phyloP scores from a whole-genome alignment of 2,329 filamentous ascomycete genomes.

The Didymella glomerata region DNA sequence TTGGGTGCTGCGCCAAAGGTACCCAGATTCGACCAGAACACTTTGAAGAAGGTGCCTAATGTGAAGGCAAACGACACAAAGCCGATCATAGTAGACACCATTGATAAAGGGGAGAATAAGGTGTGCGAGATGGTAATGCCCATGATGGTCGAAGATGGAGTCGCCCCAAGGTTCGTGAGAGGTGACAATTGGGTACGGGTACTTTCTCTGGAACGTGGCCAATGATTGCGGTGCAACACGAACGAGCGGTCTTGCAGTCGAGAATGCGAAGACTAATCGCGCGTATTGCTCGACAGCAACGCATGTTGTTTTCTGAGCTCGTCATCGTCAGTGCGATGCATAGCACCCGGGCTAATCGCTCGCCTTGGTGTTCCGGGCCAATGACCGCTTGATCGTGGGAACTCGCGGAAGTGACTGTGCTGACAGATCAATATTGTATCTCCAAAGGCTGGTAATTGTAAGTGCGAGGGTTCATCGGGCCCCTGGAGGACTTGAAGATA shows the following conservation, averaged over 20 bases:
- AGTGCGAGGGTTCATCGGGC: background rate
- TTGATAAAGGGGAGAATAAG: conserved; percentile 46
- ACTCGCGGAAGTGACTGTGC: background rate
- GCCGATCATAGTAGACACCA: conserved; percentile 51
- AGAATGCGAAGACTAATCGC: background rate
- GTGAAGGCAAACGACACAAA: conserved; percentile 57
- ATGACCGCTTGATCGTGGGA: background rate
- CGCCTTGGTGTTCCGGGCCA: background rate
- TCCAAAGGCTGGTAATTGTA: too few relatives aligned
- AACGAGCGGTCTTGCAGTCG: background rate
- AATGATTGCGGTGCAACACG: background rate
- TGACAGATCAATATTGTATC: background rate
- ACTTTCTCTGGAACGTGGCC: background rate
- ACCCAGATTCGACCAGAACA: conserved; percentile 53
- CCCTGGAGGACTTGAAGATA: background rate
- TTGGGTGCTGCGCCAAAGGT: conserved; percentile 49
- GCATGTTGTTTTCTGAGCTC: background rate
- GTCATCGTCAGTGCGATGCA: background rate
- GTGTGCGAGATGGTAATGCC: conserved; percentile 32
- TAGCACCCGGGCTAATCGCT: background rate
- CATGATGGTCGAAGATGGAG: conserved; percentile 20
- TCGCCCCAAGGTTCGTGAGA: background rate
- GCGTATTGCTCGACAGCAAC: background rate
- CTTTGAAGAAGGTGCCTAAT: conserved; percentile 53
- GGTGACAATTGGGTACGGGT: background rate